Base-by-base conservation (phyloP, 148 eudicot genomes). In the Chenopodium suecicum region DNA sequence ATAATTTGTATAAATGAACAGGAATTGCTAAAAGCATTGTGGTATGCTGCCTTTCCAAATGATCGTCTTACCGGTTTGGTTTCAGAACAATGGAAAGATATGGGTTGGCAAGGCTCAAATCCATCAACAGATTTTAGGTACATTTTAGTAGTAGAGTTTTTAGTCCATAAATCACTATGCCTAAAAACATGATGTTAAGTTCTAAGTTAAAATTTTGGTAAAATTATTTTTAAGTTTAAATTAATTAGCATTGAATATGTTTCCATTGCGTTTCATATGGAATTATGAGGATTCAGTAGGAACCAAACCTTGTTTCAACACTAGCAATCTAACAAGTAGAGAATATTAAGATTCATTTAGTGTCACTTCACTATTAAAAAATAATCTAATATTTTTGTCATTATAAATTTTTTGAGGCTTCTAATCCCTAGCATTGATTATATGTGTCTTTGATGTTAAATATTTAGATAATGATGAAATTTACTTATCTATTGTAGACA, bases 81-180 rank as follows among this genome's bases (percentile, higher is more conserved):
- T 69, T 94, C 99, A 66, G 98, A 92, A 70, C 95, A 89, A 56
- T 96, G 99, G 99, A 96, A 96, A 84, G 99, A 96, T 56, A 92
- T 96, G 98, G 99, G 99, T 3, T 96, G 99, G 99, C 98, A 96
- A 82, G 99, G 99, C 76, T 63, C 88, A 79, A 93, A 96, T 83
- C 99, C 99, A 63, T 90, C 99, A 32, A 94, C 98, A 74, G 99
- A 96, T 86, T 96, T 96, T 80, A 91, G 99, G 99, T 96, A 90
- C 50, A 7, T 78, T 17, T 37, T 37, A 10, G 41, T 9, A 70
- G 14, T 22, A 8, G 82, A 3, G 8, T 58, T 65, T 23, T 2
- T 20, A 50, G 46, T 54, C 27, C 37, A 14, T 44, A 12, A 32
- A 66, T 23, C 68, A 6, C 5, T n/a, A 46, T 12, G 4, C 23